Evolutionary conservation across 768 basidiomycete genomes (phyloP).

Genomic region (Mycena rosella): DNA sequence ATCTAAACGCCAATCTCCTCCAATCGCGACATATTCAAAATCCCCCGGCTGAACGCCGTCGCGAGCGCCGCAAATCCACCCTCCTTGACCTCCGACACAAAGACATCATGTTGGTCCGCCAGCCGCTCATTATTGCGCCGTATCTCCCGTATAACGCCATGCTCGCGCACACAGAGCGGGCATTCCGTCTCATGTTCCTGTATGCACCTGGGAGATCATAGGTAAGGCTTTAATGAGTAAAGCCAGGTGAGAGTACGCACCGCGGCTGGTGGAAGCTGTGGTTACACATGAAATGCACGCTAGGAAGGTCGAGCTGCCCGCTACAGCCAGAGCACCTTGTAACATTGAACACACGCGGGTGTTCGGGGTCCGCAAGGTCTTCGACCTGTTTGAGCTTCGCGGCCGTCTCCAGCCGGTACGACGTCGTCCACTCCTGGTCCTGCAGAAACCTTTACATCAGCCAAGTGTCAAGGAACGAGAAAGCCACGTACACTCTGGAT

Average conservation of each 20-base stretch:
- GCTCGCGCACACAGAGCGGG: slow-evolving; percentile 87
- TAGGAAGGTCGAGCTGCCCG: slow-evolving; percentile 92
- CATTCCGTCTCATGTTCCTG: slow-evolving; percentile 92
- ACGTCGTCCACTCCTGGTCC: slow-evolving; percentile 90
- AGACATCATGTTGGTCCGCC: slow-evolving; percentile 85
- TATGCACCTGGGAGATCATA: slow-evolving; percentile 72
- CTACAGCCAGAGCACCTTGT: slow-evolving; percentile 93
- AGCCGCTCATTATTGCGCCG: slow-evolving; percentile 86
- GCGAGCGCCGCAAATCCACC: slow-evolving; percentile 82
- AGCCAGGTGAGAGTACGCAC: slow-evolving; percentile 53
- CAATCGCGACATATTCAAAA: slow-evolving; percentile 60
- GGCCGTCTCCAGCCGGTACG: slow-evolving; percentile 88
- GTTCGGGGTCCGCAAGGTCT: slow-evolving; percentile 81
- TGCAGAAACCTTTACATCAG: slow-evolving; percentile 45
- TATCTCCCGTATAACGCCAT: slow-evolving; percentile 92
- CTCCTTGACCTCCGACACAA: slow-evolving; percentile 80
- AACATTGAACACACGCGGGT: slow-evolving; percentile 93
- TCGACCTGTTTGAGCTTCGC: slow-evolving; percentile 85
- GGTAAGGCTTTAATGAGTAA: not conserved
- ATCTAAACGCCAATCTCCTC: slow-evolving; percentile 45
- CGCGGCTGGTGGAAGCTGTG: slow-evolving; percentile 94
- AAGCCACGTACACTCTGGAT: slow-evolving; percentile 78
- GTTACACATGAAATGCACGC: slow-evolving; percentile 97
- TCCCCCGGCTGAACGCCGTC: slow-evolving; percentile 75
- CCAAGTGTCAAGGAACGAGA: slow-evolving; percentile 8